Conservation (phyloP, 106 monocot species). For the Dendrobium huoshanense region DNA sequence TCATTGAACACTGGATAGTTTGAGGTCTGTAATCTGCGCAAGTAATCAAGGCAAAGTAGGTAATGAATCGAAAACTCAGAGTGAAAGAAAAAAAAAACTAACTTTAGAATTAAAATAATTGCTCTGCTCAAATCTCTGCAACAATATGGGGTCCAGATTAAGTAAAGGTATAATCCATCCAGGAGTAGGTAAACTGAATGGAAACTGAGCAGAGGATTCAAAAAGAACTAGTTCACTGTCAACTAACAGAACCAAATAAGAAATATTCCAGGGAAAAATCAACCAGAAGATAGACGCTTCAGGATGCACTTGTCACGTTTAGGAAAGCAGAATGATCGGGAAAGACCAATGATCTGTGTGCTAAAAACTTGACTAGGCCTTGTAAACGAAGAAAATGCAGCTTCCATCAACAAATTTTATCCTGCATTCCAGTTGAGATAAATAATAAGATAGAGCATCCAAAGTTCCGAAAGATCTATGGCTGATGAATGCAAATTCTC, state of each 20-base stretch:
- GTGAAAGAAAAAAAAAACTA: background rate
- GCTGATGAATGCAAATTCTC: no score
- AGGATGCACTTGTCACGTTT: background rate
- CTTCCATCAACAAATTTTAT: slow-evolving; percentile 13
- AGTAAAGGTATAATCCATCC: background rate
- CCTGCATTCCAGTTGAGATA: no score
- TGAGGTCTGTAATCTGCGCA: slow-evolving; percentile 16
- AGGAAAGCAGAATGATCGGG: slow-evolving; percentile 1
- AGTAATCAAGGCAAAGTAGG: background rate
- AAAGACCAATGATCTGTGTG: slow-evolving; percentile 1
- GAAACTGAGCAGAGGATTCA: background rate
- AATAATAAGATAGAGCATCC: no score
- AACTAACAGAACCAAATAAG: background rate
- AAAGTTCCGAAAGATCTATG: no score
- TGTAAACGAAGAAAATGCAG: slow-evolving; percentile 12
- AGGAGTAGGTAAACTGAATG: background rate
- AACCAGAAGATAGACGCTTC: background rate
- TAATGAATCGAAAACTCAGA: background rate
- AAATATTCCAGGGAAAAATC: background rate
- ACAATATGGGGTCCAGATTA: background rate
- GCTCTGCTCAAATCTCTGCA: background rate
- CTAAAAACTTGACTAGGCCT: slow-evolving; percentile 4
- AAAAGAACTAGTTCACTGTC: background rate
- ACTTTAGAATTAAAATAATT: background rate
- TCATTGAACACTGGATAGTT: slow-evolving; percentile 49